Evolutionary conservation across 257 asterid genomes (phyloP), one percentile per base, ranked within the genome.

Genomic region (Solanum verrucosum): DNA sequence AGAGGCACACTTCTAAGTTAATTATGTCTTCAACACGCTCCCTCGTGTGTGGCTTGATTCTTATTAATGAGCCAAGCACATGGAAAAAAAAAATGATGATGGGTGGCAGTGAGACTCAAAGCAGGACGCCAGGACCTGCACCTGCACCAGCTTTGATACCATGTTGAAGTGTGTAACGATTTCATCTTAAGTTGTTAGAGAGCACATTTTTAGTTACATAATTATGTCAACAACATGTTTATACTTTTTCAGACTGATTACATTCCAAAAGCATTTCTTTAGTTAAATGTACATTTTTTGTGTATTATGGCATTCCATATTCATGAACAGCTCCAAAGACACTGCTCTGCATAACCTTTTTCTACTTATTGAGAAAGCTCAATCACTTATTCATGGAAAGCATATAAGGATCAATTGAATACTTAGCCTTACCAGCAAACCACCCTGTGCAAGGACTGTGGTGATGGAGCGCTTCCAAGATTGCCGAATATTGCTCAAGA

Each of bases 381-480:
- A 46, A 82, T 10, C 14, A 49, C 37, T 49, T 31, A 82, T 49
- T 82, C 85, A 82, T 82, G 70, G 85, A 82, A 82, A 49, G 70
- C 85, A 49, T 82, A 49, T 9, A 29, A 46, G 70, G 29, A 81
- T 18, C 42, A 46, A 81, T 20, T 5, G 29, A 46, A 81, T 49
- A 70, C 34, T 37, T 10, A 31, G 35, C 49, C 90, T 93, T 94
- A 97, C 99, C 97, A 97, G 93, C 78, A 97, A 90, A 91, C 99
- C 98, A 75, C 98, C 98, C 93, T 97, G 98, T 89, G 99, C 98
- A 91, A 97, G 96, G 90, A 93, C 95, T 33, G 95, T 93, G 83
- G 95, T 93, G 87, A 97, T 96, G 72, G 97, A 93, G 84, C 93
- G 95, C 91, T 94, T 97, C 98, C 98, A 97, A 38, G 96, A 94